phyloP scores from a whole-genome alignment of 371 early-diverging fungal species.

The Dinochytrium kinnereticum region DNA sequence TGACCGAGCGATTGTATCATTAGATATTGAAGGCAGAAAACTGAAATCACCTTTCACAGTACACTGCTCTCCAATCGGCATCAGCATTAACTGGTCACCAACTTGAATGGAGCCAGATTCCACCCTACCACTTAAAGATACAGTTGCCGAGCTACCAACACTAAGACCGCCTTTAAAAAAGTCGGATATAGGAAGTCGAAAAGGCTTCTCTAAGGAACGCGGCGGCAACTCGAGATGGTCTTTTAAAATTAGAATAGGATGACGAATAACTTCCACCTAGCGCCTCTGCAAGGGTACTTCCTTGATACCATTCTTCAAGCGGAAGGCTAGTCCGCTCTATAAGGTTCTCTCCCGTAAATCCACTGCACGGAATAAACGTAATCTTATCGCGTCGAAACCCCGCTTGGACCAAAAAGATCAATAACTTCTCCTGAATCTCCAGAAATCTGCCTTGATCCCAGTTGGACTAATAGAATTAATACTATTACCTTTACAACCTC shows the following conservation, averaged over 20 bases:
- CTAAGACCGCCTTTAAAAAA: slow-evolving; percentile 74
- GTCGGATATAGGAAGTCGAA: slow-evolving; percentile 83
- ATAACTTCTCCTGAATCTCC: slow-evolving; percentile 71
- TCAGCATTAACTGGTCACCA: slow-evolving; percentile 79
- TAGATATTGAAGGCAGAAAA: background rate
- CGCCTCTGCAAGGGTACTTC: slow-evolving; percentile 66
- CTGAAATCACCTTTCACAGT: slow-evolving; percentile 69
- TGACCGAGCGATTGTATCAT: slow-evolving; percentile 25
- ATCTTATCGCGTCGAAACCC: slow-evolving; percentile 78
- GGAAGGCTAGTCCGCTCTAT: slow-evolving; percentile 46
- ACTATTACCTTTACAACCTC: background rate
- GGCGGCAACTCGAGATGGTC: slow-evolving; percentile 77
- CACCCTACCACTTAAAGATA: slow-evolving; percentile 84
- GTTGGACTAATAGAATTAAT: slow-evolving; percentile 48
- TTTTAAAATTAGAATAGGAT: slow-evolving; percentile 34
- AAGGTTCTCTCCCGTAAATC: slow-evolving; percentile 87
- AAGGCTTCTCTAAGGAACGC: slow-evolving; percentile 77
- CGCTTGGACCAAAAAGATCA: slow-evolving; percentile 68
- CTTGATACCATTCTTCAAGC: slow-evolving; percentile 71
- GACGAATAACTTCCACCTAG: slow-evolving; percentile 52
- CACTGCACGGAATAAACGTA: slow-evolving; percentile 85
- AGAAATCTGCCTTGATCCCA: slow-evolving; percentile 82
- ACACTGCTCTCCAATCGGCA: slow-evolving; percentile 82
- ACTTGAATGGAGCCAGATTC: slow-evolving; percentile 85
- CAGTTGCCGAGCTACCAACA: slow-evolving; percentile 60